These are phyloP conservation scores for Xerocomus minutiporus DNA, from an alignment of 1,284 basidiomycete species.

Conservation along the genomic window DNA sequence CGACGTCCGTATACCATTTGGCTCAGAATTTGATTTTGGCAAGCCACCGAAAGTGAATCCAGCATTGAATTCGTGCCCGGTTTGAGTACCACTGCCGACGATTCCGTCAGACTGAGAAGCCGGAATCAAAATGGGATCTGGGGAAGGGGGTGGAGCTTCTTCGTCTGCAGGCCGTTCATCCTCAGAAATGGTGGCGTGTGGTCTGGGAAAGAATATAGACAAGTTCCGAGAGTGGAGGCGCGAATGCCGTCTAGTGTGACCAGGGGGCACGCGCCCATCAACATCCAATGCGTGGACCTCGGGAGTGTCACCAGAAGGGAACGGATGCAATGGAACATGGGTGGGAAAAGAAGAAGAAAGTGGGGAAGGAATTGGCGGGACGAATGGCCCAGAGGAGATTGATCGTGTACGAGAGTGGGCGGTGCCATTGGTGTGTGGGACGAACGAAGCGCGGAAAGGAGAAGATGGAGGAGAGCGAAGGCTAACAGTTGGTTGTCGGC, in stretches of 20 bases:
- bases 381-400: constrained; percentile 52
- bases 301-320: constrained; percentile 24
- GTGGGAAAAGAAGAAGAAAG: constrained; percentile 27
- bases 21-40: constrained; percentile 28
- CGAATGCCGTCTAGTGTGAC: constrained; percentile 54
- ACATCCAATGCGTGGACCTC: constrained; percentile 18
- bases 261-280: constrained; percentile 16
- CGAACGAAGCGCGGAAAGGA: constrained; percentile 50
- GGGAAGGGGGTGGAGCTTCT: constrained; percentile 41
- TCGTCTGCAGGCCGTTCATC: constrained; percentile 48
- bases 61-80: constrained; percentile 19
- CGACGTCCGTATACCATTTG: constrained; percentile 8
- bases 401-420: constrained; percentile 49
- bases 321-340: constrained; percentile 25
- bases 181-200: constrained; percentile 59
- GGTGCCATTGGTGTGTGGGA: constrained; percentile 30
- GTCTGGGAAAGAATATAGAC: constrained; percentile 84
- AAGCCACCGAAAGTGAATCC: constrained; percentile 31
- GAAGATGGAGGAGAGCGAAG: constrained; percentile 36
- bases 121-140: constrained; percentile 21
- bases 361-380: constrained; percentile 40
- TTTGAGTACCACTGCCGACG: background rate
- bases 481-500: constrained; percentile 30
- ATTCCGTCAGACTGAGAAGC: constrained; percentile 26
- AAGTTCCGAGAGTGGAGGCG: constrained; percentile 87